These are phyloP conservation scores for Neodidymelliopsis sp. DNA, from an alignment of 2,329 filamentous ascomycete species.

Conservation along the genomic window DNA sequence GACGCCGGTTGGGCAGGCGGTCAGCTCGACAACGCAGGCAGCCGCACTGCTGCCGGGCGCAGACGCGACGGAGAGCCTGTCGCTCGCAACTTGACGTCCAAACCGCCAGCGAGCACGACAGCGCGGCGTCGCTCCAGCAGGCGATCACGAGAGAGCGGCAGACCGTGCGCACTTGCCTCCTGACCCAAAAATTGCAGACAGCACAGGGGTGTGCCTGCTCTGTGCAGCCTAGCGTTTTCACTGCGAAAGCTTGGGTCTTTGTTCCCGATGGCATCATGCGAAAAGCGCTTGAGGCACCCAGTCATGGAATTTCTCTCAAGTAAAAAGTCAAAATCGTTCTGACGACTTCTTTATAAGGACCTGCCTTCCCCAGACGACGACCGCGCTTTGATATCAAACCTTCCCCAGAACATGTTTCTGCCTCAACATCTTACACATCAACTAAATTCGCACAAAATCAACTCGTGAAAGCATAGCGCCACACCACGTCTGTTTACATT, in stretches of 20 bases:
- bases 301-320: slow-evolving; percentile 44
- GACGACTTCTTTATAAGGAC: slow-evolving; percentile 34
- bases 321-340: slow-evolving; percentile 29
- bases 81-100: slow-evolving; percentile 21
- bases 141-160: slow-evolving; percentile 42
- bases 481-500: slow-evolving; percentile 26
- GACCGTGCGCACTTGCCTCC: slow-evolving; percentile 40
- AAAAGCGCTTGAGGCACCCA: slow-evolving; percentile 30
- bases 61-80: slow-evolving; percentile 7
- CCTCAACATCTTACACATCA: slow-evolving; percentile 39
- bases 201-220: slow-evolving; percentile 31
- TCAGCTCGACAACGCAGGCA: slow-evolving; percentile 14
- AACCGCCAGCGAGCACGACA: slow-evolving; percentile 15
- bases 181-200: slow-evolving; percentile 42
- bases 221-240: slow-evolving; percentile 27
- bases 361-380: slow-evolving; percentile 21
- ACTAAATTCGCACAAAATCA: slow-evolving; percentile 47
- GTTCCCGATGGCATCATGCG: slow-evolving; percentile 40
- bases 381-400: slow-evolving; percentile 8
- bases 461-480: slow-evolving; percentile 30
- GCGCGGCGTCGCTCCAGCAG: slow-evolving; percentile 18
- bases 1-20: slow-evolving; percentile 10
- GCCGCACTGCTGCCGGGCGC: neutral
- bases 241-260: slow-evolving; percentile 35
- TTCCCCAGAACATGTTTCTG: slow-evolving; percentile 42